These are phyloP conservation scores for Echites panduratus DNA, from an alignment of 257 asterid genomes.

Conservation along the genomic window DNA sequence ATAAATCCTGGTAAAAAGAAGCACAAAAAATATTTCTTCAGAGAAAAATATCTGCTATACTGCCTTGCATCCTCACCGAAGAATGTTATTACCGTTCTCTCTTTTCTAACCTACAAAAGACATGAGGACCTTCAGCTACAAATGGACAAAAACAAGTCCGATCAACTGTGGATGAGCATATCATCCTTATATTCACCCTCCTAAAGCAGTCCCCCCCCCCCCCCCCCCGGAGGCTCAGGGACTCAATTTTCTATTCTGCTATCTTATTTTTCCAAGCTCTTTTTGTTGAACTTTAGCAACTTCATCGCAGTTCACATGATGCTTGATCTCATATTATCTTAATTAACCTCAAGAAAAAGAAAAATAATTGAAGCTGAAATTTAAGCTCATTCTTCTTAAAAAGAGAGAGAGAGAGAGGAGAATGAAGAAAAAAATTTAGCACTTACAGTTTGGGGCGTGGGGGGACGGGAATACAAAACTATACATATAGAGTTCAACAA, in stretches of 20 bases:
- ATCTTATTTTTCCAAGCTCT: too few relatives aligned
- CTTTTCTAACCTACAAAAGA: not conserved
- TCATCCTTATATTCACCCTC: slow-evolving; percentile 4
- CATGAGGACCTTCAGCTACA: not conserved
- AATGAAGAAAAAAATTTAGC: not conserved
- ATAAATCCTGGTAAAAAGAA: not conserved
- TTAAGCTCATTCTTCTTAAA: not conserved
- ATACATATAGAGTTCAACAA: not conserved
- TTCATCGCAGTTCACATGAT: not conserved
- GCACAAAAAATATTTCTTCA: not conserved
- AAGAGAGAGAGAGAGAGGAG: not conserved
- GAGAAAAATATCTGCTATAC: not conserved
- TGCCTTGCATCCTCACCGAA: not conserved
- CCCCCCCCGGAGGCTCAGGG: too few relatives aligned
- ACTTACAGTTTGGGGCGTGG: not conserved
- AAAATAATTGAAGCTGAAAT: not conserved
- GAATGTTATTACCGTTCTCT: not conserved
- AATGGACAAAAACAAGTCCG: not conserved
- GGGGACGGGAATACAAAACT: too few relatives aligned
- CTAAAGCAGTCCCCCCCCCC: too few relatives aligned
- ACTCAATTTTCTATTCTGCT: too few relatives aligned
- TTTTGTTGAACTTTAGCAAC: not conserved
- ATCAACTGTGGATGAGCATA: slow-evolving; percentile 4
- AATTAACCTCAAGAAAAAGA: not conserved
- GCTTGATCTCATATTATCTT: not conserved